Evolutionary conservation across 2,329 filamentous ascomycete species (phyloP).

Genomic region (Microascus cirrosus): DNA sequence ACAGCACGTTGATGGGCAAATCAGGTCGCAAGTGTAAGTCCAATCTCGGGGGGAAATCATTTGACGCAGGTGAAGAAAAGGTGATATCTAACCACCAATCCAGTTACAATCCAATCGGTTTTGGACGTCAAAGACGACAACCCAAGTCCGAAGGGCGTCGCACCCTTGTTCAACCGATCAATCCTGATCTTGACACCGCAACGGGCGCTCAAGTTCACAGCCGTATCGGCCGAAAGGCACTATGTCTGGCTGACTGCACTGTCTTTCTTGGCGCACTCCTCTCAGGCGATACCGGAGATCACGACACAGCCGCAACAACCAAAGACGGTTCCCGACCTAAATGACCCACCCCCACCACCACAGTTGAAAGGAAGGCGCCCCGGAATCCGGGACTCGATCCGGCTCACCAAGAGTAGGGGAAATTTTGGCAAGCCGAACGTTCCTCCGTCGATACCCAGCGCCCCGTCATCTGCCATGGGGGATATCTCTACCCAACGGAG

Average conservation of each 20-base stretch:
- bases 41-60: not conserved
- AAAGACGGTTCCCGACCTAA: slow-evolving; percentile 39
- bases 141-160: slow-evolving; percentile 60
- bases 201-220: slow-evolving; percentile 90
- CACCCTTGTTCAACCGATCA: slow-evolving; percentile 71
- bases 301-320: slow-evolving; percentile 38
- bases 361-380: slow-evolving; percentile 34
- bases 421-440: slow-evolving; percentile 28
- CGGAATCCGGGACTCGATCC: slow-evolving; percentile 78
- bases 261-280: slow-evolving; percentile 87
- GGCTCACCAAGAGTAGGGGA: slow-evolving; percentile 62
- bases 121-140: slow-evolving; percentile 95
- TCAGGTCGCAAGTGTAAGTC: slow-evolving; percentile 84
- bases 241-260: slow-evolving; percentile 91
- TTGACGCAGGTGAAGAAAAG: not conserved
- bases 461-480: slow-evolving; percentile 26
- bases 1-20: slow-evolving; percentile 83
- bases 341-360: slow-evolving; percentile 20
- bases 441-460: slow-evolving; percentile 37
- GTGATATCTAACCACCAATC: not conserved
- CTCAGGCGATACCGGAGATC: slow-evolving; percentile 68
- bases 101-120: slow-evolving; percentile 91
- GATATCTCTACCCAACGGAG: slow-evolving; percentile 23
- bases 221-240: slow-evolving; percentile 70
- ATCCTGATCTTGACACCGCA: slow-evolving; percentile 92